Conservation (phyloP, 257 asterid species). For the Buddleja alternifolia region DNA sequence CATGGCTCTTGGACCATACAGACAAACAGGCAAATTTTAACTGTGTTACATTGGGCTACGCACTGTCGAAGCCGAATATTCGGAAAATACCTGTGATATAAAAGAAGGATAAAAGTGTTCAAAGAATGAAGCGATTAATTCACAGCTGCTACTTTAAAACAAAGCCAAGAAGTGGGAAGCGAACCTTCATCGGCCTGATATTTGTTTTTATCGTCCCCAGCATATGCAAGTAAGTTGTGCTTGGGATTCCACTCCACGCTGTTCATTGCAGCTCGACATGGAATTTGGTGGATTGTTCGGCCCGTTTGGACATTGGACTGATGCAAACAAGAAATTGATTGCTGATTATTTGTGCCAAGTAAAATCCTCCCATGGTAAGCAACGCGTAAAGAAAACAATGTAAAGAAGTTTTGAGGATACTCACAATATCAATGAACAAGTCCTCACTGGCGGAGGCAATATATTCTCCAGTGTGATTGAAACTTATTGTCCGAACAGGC, state of each 20-base stretch:
- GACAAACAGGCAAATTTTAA: slow-evolving; percentile 2
- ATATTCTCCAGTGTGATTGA: slow-evolving; percentile 90
- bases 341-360: slow-evolving; percentile 8
- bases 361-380: slow-evolving; percentile 10
- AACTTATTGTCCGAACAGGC: slow-evolving; percentile 98
- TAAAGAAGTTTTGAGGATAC: slow-evolving; percentile 31
- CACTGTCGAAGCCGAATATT: slow-evolving; percentile 85
- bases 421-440: slow-evolving; percentile 89
- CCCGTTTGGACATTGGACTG: slow-evolving; percentile 88
- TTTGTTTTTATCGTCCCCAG: slow-evolving; percentile 97
- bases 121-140: not conserved
- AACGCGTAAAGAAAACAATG: slow-evolving; percentile 5
- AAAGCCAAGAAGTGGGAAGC: not conserved
- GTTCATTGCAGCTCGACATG: slow-evolving; percentile 98
- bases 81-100: slow-evolving; percentile 73
- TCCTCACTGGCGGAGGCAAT: slow-evolving; percentile 98
- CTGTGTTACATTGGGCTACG: slow-evolving; percentile 32
- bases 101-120: slow-evolving; percentile 18
- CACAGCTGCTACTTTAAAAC: not conserved
- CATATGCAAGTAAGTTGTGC: slow-evolving; percentile 87
- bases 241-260: slow-evolving; percentile 99
- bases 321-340: slow-evolving; percentile 18
- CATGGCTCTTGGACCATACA: not conserved
- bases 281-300: slow-evolving; percentile 85
- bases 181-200: slow-evolving; percentile 92